phyloP scores from a whole-genome alignment of 1,139 yeast species.

The Oligophagozyma castellii region DNA sequence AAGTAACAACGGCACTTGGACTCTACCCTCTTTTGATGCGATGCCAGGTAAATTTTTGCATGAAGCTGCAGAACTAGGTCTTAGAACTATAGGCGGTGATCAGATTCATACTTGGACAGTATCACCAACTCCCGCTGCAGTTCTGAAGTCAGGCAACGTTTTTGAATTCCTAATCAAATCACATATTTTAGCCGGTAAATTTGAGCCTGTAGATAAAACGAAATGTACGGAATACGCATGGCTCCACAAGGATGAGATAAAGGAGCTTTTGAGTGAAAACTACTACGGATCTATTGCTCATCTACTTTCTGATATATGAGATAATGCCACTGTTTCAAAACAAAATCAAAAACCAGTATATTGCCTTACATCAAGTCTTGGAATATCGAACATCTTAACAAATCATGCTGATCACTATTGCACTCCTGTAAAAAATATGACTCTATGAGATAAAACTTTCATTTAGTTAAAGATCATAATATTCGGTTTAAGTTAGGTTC shows the following conservation, averaged over 20 bases:
- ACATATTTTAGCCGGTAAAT: constrained; percentile 80
- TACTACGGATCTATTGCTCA: constrained; percentile 44
- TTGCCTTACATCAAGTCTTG: too few species aligned
- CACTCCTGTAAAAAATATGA: too few species aligned
- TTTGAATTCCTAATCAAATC: constrained; percentile 59
- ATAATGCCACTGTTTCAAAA: too few species aligned
- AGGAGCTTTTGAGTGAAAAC: constrained; percentile 35
- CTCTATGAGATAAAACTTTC: too few species aligned
- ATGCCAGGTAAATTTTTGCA: constrained; percentile 41
- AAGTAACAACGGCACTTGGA: constrained; percentile 41
- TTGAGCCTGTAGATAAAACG: constrained; percentile 36
- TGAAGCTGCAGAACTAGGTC: constrained; percentile 60
- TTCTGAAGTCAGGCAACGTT: constrained; percentile 29
- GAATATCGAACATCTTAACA: too few species aligned
- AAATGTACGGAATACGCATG: constrained; percentile 44
- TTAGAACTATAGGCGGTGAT: constrained; percentile 59
- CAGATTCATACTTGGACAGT: constrained; percentile 78
- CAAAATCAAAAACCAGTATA: too few species aligned
- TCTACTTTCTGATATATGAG: constrained; percentile 27
- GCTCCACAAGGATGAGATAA: constrained; percentile 74
- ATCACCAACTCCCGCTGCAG: constrained; percentile 76
- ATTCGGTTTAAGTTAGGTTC: too few species aligned
- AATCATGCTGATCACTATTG: too few species aligned
- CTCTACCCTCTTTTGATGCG: constrained; percentile 55
- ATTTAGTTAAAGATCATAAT: too few species aligned